A percentile compares a stretch with the other conserved stretches of the same genome.
phyloP scores from a whole-genome alignment of 1,284 basidiomycete species.

The Cutaneotrichosporon sp. region DNA sequence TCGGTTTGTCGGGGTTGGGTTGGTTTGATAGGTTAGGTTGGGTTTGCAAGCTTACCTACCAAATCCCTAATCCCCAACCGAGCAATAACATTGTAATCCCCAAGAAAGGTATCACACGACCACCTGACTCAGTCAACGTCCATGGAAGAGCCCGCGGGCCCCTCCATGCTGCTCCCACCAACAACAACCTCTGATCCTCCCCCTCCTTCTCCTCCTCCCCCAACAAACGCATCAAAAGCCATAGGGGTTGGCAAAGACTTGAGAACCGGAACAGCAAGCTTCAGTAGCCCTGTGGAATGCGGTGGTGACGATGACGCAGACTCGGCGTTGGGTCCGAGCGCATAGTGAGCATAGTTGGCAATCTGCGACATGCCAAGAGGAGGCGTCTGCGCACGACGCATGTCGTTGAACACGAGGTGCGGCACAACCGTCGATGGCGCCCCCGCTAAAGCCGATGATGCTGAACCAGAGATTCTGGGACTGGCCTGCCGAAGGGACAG shows the following conservation, averaged over 20 bases:
- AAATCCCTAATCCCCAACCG: not conserved
- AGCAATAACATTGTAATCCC: not conserved
- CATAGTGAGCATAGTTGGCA: not conserved
- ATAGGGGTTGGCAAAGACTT: not conserved
- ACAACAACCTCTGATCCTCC: not conserved
- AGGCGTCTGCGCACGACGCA: conserved; percentile 2
- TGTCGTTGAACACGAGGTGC: conserved; percentile 1
- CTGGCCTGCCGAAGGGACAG: not conserved
- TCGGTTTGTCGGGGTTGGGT: no score
- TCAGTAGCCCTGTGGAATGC: not conserved
- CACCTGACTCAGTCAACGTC: conserved; percentile 1
- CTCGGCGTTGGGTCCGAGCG: not conserved
- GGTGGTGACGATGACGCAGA: not conserved
- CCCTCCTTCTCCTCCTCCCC: not conserved
- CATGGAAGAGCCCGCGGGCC: not conserved
- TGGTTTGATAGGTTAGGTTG: no score
- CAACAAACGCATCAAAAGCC: not conserved
- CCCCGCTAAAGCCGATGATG: not conserved
- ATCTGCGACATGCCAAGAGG: conserved; percentile 3
- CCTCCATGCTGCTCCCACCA: not conserved
- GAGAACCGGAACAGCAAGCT: not conserved
- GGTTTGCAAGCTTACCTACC: no score
- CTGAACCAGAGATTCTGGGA: conserved; percentile 2
- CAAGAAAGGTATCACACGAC: not conserved
- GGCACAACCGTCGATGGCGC: not conserved